Conservation (phyloP, 331 rosid genomes). For the Quercus lobata region DNA sequence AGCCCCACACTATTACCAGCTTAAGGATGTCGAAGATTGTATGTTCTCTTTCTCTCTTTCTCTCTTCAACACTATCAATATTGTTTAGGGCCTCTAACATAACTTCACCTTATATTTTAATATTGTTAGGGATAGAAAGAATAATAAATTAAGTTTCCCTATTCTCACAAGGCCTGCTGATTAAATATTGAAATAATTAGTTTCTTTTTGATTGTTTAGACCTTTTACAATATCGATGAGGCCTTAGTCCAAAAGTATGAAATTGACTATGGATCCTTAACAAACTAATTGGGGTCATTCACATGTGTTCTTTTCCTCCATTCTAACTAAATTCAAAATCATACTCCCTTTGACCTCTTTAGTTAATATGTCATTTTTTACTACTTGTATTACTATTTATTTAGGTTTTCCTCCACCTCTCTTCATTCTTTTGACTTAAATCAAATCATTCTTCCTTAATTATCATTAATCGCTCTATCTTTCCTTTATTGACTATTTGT, state of each 20-base stretch:
- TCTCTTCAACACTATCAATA: not conserved
- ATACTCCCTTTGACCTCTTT: too few relatives aligned
- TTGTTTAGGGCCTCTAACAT: not conserved
- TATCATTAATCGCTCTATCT: not conserved
- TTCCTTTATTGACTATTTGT: not conserved
- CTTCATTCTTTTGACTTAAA: too few relatives aligned
- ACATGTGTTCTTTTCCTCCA: too few relatives aligned
- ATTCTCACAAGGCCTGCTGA: not conserved
- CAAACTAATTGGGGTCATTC: too few relatives aligned
- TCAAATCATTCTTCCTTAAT: too few relatives aligned
- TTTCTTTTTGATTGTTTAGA: not conserved
- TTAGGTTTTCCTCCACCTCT: too few relatives aligned
- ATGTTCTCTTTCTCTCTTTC: slow-evolving; percentile 40
- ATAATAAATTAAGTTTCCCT: not conserved
- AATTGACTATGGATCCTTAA: too few relatives aligned
- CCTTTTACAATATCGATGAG: not conserved
- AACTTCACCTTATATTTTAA: not conserved
- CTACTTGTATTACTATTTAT: too few relatives aligned
- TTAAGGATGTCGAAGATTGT: slow-evolving; percentile 91
- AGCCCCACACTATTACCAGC: slow-evolving; percentile 93
- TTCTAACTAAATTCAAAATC: too few relatives aligned
- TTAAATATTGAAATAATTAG: not conserved
- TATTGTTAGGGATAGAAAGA: not conserved
- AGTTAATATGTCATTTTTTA: too few relatives aligned
- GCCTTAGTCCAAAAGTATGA: too few relatives aligned